Conservation (phyloP, 1,284 basidiomycete genomes). For the Caloboletus firmus region DNA sequence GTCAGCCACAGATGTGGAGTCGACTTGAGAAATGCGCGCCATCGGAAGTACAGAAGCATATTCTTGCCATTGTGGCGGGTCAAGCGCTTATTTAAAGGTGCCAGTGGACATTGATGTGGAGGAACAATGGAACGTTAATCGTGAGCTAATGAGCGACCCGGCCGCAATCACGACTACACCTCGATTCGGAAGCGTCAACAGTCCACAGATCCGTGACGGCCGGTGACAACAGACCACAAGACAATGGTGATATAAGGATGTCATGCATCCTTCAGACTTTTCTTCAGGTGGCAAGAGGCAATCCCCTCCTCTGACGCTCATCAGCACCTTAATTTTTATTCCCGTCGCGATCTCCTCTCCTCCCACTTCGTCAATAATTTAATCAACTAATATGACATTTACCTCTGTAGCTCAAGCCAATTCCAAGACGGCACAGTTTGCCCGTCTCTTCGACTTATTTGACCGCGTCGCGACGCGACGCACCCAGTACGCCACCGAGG, state of each 20-base stretch:
- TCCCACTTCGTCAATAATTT: background rate
- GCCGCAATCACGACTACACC: conserved; percentile 13
- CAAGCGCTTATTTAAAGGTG: no score
- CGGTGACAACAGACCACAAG: conserved; percentile 13
- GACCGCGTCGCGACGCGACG: conserved; percentile 48
- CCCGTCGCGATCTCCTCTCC: background rate
- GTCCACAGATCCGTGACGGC: background rate
- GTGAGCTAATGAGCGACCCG: conserved; percentile 20
- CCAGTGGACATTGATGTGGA: conserved; percentile 11
- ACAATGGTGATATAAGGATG: conserved; percentile 23
- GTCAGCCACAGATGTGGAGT: background rate
- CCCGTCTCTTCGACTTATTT: conserved; percentile 54
- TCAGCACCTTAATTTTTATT: background rate
- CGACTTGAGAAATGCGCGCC: background rate
- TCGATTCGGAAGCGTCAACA: background rate
- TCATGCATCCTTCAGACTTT: background rate
- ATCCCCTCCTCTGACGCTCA: background rate
- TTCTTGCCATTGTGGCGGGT: conserved; percentile 1
- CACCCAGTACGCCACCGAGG: conserved; percentile 24
- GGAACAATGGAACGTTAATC: conserved; percentile 15
- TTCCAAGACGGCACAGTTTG: conserved; percentile 48
- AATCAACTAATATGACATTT: conserved; percentile 19
- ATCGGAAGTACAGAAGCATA: background rate
- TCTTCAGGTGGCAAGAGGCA: conserved; percentile 4
- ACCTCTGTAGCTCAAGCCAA: conserved; percentile 17